Evolutionary conservation across 2,329 filamentous ascomycete species (phyloP), one percentile per base, ranked within the genome.

Genomic region (Neospermospora avenae): DNA sequence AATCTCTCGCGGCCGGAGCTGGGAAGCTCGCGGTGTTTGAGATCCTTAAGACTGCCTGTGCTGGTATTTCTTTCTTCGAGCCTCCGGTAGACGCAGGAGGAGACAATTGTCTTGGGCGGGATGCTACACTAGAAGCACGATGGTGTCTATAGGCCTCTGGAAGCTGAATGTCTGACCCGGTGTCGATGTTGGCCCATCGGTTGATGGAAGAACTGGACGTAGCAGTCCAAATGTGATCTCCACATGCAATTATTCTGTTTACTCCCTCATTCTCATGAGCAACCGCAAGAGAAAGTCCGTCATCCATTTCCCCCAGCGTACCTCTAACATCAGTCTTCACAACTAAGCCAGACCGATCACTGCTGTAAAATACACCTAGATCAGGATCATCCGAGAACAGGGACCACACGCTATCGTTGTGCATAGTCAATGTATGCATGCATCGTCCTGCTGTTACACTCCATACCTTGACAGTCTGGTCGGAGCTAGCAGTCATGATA

Each of bases 341-440:
- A n/a, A 99, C 88, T 63, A 97, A 77, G 2, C 95, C 95, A 1
- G 91, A 93, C 55, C 93, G 87, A 75, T 99, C 95, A 68, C 89
- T 90, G 58, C 93, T 98, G 77, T 98, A 98, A 75, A 99, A 98
- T 31, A 96, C 84, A 10, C 88, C 88, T 3, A 99, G 82, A 60
- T 89, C 83, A 0, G 93, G 92, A 68, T 96, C 86, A 57, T 93
- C 87, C 0, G 95, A 97, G 75, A 89, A 96, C 22, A 99, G 80
- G 1, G 91, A 96, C 95, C 95, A 99, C 22, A 99, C 91, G 72
- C 93, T 97, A 72, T 96, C 92, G 72, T 96, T 96, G 77, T 99
- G 95, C 95, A 99, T 99, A 57, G 93, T 97, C 68, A 99, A 83
- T 0, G 95, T 99, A 75, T 97, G 91, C 88, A 98, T 93, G 80